Conservation (phyloP, 2,329 filamentous ascomycete species). For the Nemania sp. region DNA sequence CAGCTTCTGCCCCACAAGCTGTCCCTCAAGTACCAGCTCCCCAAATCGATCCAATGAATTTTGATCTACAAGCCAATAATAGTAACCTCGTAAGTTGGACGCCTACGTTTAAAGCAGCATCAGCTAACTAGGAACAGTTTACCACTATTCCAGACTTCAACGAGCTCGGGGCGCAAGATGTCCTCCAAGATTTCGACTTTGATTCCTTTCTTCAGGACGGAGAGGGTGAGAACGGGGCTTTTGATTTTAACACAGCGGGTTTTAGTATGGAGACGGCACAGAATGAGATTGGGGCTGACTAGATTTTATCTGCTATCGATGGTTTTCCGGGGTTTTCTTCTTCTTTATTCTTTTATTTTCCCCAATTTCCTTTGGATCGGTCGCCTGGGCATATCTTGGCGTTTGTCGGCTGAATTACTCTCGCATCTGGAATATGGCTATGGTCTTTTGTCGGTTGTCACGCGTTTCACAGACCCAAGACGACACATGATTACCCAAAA, state of each 20-base stretch:
- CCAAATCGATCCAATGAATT: conserved; percentile 62
- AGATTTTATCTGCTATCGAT: conserved; percentile 47
- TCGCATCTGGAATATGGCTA: conserved; percentile 50
- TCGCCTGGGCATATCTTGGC: conserved; percentile 50
- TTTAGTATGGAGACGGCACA: conserved; percentile 65
- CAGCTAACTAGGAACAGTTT: conserved; percentile 53
- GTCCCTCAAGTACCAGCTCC: conserved; percentile 59
- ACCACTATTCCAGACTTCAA: conserved; percentile 62
- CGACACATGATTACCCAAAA: conserved; percentile 48
- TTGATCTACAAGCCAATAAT: conserved; percentile 58
- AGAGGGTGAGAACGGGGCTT: conserved; percentile 61
- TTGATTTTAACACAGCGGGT: conserved; percentile 65
- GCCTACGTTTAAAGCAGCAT: conserved; percentile 2
- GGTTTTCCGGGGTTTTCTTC: conserved; percentile 16
- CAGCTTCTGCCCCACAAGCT: conserved; percentile 58
- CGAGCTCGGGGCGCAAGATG: conserved; percentile 64
- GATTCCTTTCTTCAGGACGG: conserved; percentile 75
- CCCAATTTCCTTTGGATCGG: conserved; percentile 36
- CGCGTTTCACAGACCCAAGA: conserved; percentile 45
- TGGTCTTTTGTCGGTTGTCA: conserved; percentile 44
- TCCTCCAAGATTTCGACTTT: conserved; percentile 75
- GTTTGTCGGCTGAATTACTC: conserved; percentile 49
- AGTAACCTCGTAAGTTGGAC: conserved; percentile 57
- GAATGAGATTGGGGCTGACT: conserved; percentile 70
- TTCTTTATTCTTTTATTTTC: conserved; percentile 32